Evolutionary conservation across 1,284 basidiomycete species (phyloP), one percentile per base, ranked within the genome.

Genomic region (Rhodofomes roseus): DNA sequence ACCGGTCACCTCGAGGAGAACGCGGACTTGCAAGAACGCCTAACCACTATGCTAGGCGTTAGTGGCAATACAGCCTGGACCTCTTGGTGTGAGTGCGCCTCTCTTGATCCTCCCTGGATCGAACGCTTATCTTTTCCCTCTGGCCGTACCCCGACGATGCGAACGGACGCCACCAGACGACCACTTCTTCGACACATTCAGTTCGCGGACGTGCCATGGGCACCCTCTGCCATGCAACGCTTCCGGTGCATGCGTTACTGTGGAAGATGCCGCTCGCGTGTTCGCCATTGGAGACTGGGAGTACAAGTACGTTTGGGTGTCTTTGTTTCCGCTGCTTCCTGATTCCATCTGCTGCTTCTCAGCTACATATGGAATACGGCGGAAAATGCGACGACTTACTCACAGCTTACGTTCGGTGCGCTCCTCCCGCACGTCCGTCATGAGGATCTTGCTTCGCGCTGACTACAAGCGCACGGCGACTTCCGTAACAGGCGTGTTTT

Each of bases 341-440:
- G 39, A 56, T 36, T 6, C n/a, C 27, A 56, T 37, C 25, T 51
- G 27, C 57, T 11, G 43, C 23, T 16, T 23, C 22, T 7, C 25
- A 82, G 81, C 60, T 82, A 83, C 66, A 81, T 82, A 62, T 82
- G 79, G 79, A 81, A 81, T 63, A 62, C 76, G 1, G 77, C 77
- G 4, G 63, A 73, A 59, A 79, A 80, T 55, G 70, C 81, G 4
- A 75, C 77, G 0, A 68, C 59, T 0, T 82, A 83, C 60, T 78
- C 71, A n/a, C 75, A 76, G 14, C 74, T 83, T 11, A 80, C 79
- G 0, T 81, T 81, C 55, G 81, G 80, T 79, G 59, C 57, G 72
- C 52, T 41, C 29, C 40, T 52, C 40, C 29, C n/a, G 20, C n/a
- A 36, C 27, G 22, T 36, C 25, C 14, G 31, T 41, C 37, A 12